A percentile compares a stretch with the other conserved stretches of the same genome.
Conservation (phyloP, 768 basidiomycete genomes). For the Cyclocybe aegerita region DNA sequence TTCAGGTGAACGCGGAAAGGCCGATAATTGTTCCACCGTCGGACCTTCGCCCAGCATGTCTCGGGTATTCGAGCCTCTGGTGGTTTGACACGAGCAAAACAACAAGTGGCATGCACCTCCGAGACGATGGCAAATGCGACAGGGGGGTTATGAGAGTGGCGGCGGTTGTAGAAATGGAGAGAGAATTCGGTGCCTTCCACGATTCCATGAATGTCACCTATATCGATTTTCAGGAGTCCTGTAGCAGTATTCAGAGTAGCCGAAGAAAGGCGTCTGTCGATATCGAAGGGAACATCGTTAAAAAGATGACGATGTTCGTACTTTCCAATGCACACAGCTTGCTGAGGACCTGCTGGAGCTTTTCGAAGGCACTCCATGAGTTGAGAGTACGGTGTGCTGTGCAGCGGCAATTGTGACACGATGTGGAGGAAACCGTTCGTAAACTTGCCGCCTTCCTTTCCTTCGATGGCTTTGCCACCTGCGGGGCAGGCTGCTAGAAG, state of each 20-base stretch:
- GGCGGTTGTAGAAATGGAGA: slow-evolving; percentile 60
- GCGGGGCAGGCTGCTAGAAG: slow-evolving; percentile 58
- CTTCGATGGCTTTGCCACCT: slow-evolving; percentile 57
- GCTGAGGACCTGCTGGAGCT: slow-evolving; percentile 41
- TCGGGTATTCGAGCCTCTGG: slow-evolving; percentile 26
- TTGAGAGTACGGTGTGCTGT: slow-evolving; percentile 49
- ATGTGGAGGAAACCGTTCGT: slow-evolving; percentile 54
- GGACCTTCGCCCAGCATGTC: slow-evolving; percentile 52
- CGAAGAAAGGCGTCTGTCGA: slow-evolving; percentile 47
- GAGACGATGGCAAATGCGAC: slow-evolving; percentile 50
- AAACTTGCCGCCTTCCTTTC: slow-evolving; percentile 62
- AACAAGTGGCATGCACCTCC: slow-evolving; percentile 60
- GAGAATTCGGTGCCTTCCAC: slow-evolving; percentile 63
- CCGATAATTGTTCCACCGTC: slow-evolving; percentile 50
- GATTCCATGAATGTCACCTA: slow-evolving; percentile 63
- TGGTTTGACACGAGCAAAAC: slow-evolving; percentile 44
- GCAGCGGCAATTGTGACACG: slow-evolving; percentile 45
- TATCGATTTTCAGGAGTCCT: slow-evolving; percentile 44
- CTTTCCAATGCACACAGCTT: slow-evolving; percentile 49
- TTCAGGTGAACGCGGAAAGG: slow-evolving; percentile 57
- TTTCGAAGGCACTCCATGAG: slow-evolving; percentile 44
- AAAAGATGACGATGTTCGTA: slow-evolving; percentile 53
- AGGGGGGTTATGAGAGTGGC: slow-evolving; percentile 55
- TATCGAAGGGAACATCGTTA: slow-evolving; percentile 52
- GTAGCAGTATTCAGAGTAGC: slow-evolving; percentile 37